These are phyloP conservation scores for Rhodomyrtus tomentosa DNA, from an alignment of 345 rosid genomes.

Conservation along the genomic window DNA sequence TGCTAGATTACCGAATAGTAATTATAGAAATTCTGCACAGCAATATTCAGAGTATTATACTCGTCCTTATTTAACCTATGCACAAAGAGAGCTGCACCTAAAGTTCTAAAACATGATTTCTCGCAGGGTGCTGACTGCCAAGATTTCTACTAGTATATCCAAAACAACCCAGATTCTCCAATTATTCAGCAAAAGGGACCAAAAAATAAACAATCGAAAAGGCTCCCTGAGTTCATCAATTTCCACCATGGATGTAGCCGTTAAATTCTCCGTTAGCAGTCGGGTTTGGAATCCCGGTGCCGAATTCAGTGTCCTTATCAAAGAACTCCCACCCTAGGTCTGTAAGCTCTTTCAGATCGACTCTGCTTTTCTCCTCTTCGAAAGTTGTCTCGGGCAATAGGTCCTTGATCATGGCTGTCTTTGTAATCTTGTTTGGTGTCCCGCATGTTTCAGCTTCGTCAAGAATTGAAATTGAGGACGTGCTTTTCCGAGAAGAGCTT, in stretches of 20 bases:
- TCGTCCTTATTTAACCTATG: background rate
- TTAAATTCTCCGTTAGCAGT: background rate
- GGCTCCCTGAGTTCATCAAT: background rate
- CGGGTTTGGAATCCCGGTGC: background rate
- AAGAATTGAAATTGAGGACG: background rate
- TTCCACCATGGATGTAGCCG: background rate
- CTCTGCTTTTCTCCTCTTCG: conserved; percentile 5
- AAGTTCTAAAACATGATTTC: background rate
- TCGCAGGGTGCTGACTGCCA: background rate
- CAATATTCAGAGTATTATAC: background rate
- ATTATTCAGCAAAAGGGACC: background rate
- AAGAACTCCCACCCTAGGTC: conserved; percentile 52
- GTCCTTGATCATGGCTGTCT: conserved; percentile 10
- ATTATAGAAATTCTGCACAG: background rate
- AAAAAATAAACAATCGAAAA: background rate
- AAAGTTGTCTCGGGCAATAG: conserved; percentile 6
- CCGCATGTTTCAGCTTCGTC: conserved; percentile 1
- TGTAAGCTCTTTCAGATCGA: conserved; percentile 14
- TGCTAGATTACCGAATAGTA: background rate
- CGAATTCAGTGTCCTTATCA: background rate
- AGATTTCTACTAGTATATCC: background rate
- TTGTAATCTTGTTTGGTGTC: conserved; percentile 15
- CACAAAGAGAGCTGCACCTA: background rate
- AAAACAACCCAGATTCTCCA: background rate
- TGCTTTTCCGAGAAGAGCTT: conserved; percentile 37